A percentile compares a stretch with the other conserved stretches of the same genome.
Conservation (phyloP, 2,329 filamentous ascomycete species). For the Stagonosporopsis vannaccii region DNA sequence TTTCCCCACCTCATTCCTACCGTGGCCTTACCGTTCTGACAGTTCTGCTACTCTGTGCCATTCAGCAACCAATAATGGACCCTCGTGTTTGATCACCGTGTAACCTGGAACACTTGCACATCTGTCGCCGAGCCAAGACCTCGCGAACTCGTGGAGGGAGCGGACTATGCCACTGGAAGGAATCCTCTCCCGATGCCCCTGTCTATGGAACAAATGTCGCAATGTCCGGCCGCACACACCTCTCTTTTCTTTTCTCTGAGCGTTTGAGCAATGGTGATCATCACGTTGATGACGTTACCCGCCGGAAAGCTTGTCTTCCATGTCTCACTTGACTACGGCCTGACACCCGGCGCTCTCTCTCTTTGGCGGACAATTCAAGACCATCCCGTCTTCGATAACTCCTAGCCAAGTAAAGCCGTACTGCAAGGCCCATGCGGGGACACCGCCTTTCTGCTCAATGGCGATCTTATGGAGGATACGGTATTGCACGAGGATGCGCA, state of each 20-base stretch:
- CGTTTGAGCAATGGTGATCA: slow-evolving; percentile 31
- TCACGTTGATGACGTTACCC: slow-evolving; percentile 31
- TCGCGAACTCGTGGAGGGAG: slow-evolving; percentile 15
- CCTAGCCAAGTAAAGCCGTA: slow-evolving; percentile 2
- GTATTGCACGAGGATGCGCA: slow-evolving; percentile 9
- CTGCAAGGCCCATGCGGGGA: slow-evolving; percentile 16
- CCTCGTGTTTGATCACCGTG: slow-evolving; percentile 31
- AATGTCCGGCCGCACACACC: slow-evolving; percentile 21
- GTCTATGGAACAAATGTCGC: slow-evolving; percentile 26
- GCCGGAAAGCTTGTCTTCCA: slow-evolving; percentile 18
- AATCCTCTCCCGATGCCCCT: slow-evolving; percentile 22
- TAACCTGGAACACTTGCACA: slow-evolving; percentile 20
- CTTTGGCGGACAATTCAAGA: slow-evolving; percentile 21
- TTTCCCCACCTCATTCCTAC: neutral
- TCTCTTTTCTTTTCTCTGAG: slow-evolving; percentile 9
- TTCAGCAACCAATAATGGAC: slow-evolving; percentile 18
- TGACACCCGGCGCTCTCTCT: slow-evolving; percentile 20
- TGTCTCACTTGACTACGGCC: slow-evolving; percentile 20
- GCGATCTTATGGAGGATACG: slow-evolving; percentile 26
- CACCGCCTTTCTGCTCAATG: slow-evolving; percentile 34
- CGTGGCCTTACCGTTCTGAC: slow-evolving; percentile 2
- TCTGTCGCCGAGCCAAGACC: slow-evolving; percentile 23
- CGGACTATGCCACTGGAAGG: slow-evolving; percentile 20
- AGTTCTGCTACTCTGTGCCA: neutral
- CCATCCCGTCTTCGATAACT: slow-evolving; percentile 19